Conservation (phyloP, 2,329 filamentous ascomycete genomes). For the Dissoconium aciculare region DNA sequence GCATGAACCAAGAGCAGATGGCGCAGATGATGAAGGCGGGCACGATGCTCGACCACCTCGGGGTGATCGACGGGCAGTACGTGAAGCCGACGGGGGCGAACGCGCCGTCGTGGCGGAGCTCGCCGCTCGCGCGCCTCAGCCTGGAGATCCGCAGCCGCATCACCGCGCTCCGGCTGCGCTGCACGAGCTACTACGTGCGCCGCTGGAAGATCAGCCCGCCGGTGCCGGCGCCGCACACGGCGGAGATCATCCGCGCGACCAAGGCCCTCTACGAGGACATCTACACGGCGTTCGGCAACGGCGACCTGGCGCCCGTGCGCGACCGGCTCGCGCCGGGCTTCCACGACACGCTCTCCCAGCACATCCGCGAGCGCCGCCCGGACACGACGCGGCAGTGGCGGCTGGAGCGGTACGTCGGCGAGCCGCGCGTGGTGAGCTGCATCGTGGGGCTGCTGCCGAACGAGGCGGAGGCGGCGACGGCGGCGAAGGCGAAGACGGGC, state of each 20-base stretch:
- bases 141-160: slow-evolving; percentile 5
- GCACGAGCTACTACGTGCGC: slow-evolving; percentile 4
- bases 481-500: slow-evolving; percentile 5
- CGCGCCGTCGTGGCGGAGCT: slow-evolving; percentile 11
- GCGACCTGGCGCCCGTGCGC: slow-evolving; percentile 18
- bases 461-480: slow-evolving; percentile 4
- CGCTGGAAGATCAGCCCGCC: slow-evolving; percentile 9
- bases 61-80: slow-evolving; percentile 28
- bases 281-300: slow-evolving; percentile 34
- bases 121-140: slow-evolving; percentile 4
- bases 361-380: slow-evolving; percentile 25
- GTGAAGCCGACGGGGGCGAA: slow-evolving; percentile 18
- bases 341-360: slow-evolving; percentile 17
- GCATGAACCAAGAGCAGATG: slow-evolving; percentile 23
- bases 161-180: neutral
- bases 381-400: slow-evolving; percentile 18
- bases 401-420: slow-evolving; percentile 16
- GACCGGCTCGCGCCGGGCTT: slow-evolving; percentile 13
- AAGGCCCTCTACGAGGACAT: slow-evolving; percentile 30
- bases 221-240: slow-evolving; percentile 18
- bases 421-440: slow-evolving; percentile 17
- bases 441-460: slow-evolving; percentile 10
- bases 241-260: slow-evolving; percentile 25
- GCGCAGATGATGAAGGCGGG: slow-evolving; percentile 22
- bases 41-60: slow-evolving; percentile 27